These are phyloP conservation scores for Lachnellula hyalina DNA, from an alignment of 2,329 filamentous ascomycete species.

Conservation along the genomic window DNA sequence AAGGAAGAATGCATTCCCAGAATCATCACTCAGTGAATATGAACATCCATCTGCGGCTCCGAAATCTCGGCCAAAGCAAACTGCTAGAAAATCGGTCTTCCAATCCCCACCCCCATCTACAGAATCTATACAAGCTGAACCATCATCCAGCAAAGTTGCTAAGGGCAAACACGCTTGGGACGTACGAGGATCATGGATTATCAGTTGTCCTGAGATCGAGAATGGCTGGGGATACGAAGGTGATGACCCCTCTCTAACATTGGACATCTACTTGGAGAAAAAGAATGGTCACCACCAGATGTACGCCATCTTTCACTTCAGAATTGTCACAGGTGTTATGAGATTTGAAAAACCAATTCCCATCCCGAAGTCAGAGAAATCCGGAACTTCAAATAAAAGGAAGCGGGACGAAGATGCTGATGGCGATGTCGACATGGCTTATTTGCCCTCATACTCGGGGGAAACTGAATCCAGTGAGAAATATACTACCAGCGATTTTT, in stretches of 20 bases:
- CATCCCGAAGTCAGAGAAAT: slow-evolving; percentile 2
- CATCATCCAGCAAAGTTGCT: too few species aligned
- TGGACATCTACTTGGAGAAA: slow-evolving; percentile 8
- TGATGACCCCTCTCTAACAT: too few species aligned
- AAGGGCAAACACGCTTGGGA: slow-evolving; percentile 7
- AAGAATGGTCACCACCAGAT: slow-evolving; percentile 12
- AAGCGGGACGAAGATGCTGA: slow-evolving; percentile 15
- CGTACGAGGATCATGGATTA: slow-evolving; percentile 11
- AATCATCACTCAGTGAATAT: neutral
- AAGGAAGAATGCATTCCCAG: neutral
- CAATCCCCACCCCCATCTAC: too few species aligned
- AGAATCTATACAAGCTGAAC: too few species aligned
- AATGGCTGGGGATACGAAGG: neutral
- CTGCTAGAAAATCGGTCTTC: slow-evolving; percentile 5
- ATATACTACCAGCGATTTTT: slow-evolving; percentile 9
- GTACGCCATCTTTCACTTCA: slow-evolving; percentile 15
- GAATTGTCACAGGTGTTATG: slow-evolving; percentile 16
- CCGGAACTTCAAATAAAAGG: slow-evolving; percentile 3
- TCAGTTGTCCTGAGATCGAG: slow-evolving; percentile 10
- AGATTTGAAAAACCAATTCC: slow-evolving; percentile 17
- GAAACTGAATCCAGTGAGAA: neutral
- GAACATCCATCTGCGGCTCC: neutral
- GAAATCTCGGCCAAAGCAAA: slow-evolving; percentile 1
- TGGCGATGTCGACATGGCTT: slow-evolving; percentile 6
- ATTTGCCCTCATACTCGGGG: neutral